These are phyloP conservation scores for Diutina sp. DNA, from an alignment of 1,139 yeast genomes.

Conservation along the genomic window DNA sequence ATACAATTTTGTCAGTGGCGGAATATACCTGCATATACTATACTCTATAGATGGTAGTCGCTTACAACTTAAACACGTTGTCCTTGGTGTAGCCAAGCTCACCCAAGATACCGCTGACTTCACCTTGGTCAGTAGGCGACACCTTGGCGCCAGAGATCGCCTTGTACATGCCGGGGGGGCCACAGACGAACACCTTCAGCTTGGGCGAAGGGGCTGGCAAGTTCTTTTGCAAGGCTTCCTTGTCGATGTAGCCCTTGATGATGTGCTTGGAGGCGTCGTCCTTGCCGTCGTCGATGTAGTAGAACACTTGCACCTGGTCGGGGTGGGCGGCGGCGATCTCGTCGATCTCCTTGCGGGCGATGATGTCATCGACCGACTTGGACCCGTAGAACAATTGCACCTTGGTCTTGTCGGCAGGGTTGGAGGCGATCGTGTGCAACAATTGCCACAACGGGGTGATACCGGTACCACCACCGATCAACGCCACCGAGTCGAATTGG, in stretches of 20 bases:
- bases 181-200: constrained; percentile 82
- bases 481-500: constrained; percentile 63
- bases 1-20: no score
- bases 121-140: constrained; percentile 92
- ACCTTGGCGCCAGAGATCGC: constrained; percentile 63
- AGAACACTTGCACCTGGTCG: constrained; percentile 62
- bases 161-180: constrained; percentile 16
- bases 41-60: no score
- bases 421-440: constrained; percentile 51
- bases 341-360: constrained; percentile 69
- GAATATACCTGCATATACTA: no score
- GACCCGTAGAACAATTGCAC: constrained; percentile 72
- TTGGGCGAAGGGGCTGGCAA: constrained; percentile 56
- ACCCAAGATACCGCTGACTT: constrained; percentile 72
- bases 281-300: constrained; percentile 55
- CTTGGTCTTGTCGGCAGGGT: constrained; percentile 79
- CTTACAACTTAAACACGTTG: constrained; percentile 77
- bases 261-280: constrained; percentile 37
- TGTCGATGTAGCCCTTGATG: constrained; percentile 30
- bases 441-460: constrained; percentile 91
- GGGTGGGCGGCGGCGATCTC: constrained; percentile 49
- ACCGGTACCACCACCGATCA: constrained; percentile 95
- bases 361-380: constrained; percentile 62
- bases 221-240: constrained; percentile 32
- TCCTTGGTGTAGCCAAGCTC: constrained; percentile 84